Base-by-base conservation (phyloP, 257 asterid genomes). In the Nicotiana undulata region DNA sequence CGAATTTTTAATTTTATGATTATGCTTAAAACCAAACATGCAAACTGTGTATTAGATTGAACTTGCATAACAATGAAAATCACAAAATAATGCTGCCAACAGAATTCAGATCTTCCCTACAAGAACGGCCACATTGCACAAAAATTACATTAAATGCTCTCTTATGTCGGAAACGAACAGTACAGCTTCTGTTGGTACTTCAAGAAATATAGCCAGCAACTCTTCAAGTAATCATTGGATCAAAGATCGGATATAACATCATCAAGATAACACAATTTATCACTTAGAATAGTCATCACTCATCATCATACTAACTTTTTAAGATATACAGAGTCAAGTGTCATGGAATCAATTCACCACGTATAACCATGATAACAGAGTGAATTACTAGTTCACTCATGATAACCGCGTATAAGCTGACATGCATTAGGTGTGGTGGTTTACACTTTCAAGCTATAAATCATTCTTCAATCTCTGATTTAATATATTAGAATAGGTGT, bases 11-110 rank as follows among this genome's bases (percentile, higher is more conserved):
- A 4, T 4, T 34, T 34, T 34, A 34, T 34, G 44, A 34, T 34
- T 34, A 34, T 34, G 44, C 44, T 34, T 5, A 5, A 5, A 34
- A 4, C 0, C 97, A 93, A 76, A 63, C 56, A 79, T 51, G 82
- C 60, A 61, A 79, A 63, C 58, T 16, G 49, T 16, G 17, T 11
- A 76, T 75, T 78, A 78, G 81, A 78, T 60, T 18, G 37, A 78
- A 55, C 78, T 72, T 22, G 78, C 34, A 46, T 22, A 24, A 72
- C 32, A 72, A 46, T 20, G 60, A 72, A 72, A 51, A 44, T 34
- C 77, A 44, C 61, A 72, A 70, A 44, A 70, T 44, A 22, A 70
- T 22, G 15, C 60, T 72, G 37, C 60, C 15, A 72, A 72, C 40
- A 72, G 28, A 72, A 13, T 46, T 72, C 22, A 13, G 60, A 46